Percentiles rank a stretch among this genome's conserved stretches.
Conservation (phyloP, 257 asterid species). For the Capsicum pubescens region DNA sequence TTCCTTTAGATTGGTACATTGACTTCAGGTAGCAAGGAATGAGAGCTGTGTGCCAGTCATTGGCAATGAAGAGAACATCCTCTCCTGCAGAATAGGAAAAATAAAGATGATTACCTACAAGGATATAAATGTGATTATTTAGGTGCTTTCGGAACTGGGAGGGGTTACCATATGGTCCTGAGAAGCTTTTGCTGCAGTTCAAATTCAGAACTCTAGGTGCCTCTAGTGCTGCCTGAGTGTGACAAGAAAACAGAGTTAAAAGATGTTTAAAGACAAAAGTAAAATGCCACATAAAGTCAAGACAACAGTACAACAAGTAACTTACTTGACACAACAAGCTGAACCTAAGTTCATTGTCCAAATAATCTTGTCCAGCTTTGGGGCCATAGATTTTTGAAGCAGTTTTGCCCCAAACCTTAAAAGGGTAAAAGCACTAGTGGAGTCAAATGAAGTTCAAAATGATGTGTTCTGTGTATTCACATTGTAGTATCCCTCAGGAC, state of each 20-base stretch:
- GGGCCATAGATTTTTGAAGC: conserved; percentile 88
- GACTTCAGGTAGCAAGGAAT: conserved; percentile 92
- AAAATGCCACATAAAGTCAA: neutral
- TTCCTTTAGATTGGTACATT: conserved; percentile 82
- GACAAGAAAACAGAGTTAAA: conserved; percentile 28
- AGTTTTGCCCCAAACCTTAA: conserved; percentile 89
- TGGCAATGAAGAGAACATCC: conserved; percentile 86
- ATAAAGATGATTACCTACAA: conserved; percentile 4
- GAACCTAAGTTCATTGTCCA: conserved; percentile 84
- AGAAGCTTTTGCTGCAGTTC: conserved; percentile 64
- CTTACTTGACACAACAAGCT: conserved; percentile 85
- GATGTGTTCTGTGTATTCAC: neutral
- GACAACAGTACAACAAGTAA: conserved; percentile 23
- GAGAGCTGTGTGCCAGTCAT: conserved; percentile 95
- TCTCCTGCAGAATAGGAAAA: conserved; percentile 58
- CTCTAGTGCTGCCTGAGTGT: conserved; percentile 87
- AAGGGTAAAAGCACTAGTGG: conserved; percentile 18
- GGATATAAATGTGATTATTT: neutral
- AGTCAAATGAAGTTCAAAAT: neutral
- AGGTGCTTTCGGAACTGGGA: neutral
- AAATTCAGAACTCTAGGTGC: conserved; percentile 80
- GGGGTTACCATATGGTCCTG: conserved; percentile 83
- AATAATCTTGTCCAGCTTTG: conserved; percentile 75
- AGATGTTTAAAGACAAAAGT: neutral
- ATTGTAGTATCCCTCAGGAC: neutral